A percentile compares a stretch with the other conserved stretches of the same genome.
These are phyloP conservation scores for Pistacia atlantica DNA, from an alignment of 345 rosid genomes.

Conservation along the genomic window DNA sequence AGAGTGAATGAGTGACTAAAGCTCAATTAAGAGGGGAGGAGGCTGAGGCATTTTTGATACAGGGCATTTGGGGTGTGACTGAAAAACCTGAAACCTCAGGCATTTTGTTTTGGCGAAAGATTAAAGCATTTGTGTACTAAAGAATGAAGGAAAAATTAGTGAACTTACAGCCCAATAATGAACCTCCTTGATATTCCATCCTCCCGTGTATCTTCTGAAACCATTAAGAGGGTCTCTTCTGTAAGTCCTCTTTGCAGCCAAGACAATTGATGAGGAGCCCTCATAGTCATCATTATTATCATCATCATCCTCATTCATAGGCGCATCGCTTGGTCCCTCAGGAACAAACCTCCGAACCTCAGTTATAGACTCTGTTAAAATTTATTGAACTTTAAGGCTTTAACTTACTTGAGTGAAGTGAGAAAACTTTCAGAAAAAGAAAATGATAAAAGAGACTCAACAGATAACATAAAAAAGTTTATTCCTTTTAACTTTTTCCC, in stretches of 20 bases:
- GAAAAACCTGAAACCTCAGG: too few relatives aligned
- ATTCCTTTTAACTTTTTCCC: background rate
- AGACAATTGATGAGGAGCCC: slow-evolving; percentile 49
- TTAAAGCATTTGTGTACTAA: background rate
- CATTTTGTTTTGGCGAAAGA: too few relatives aligned
- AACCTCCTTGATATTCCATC: slow-evolving; percentile 78
- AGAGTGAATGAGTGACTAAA: too few relatives aligned
- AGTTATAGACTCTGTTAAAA: slow-evolving; percentile 25
- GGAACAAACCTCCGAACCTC: slow-evolving; percentile 38
- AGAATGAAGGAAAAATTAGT: background rate
- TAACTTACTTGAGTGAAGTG: background rate
- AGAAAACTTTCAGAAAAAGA: background rate
- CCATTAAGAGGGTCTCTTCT: slow-evolving; percentile 87
- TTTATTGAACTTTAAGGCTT: background rate
- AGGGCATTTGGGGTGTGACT: too few relatives aligned
- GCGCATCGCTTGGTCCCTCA: slow-evolving; percentile 56
- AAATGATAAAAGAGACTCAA: background rate
- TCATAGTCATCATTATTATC: slow-evolving; percentile 3
- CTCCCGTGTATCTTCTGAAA: slow-evolving; percentile 71
- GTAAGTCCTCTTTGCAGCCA: slow-evolving; percentile 79
- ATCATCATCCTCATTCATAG: slow-evolving; percentile 9
- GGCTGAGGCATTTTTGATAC: too few relatives aligned
- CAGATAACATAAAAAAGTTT: background rate
- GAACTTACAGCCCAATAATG: slow-evolving; percentile 97
- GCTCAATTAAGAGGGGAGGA: too few relatives aligned